phyloP scores from a whole-genome alignment of 2,329 filamentous ascomycete species.

The Nemania diffusa region DNA sequence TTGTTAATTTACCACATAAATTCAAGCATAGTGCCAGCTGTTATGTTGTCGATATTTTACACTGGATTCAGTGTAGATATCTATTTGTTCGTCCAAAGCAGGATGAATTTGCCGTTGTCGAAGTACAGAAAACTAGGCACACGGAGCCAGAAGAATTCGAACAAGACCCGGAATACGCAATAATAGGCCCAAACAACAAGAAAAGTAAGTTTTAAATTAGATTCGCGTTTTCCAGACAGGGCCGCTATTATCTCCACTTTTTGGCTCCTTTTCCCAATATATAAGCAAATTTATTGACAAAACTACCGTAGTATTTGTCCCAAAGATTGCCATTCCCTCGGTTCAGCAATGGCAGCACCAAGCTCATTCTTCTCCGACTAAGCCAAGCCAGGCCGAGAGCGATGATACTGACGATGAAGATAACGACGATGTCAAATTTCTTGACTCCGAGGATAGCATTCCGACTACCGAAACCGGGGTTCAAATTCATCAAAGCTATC shows the following conservation, averaged over 20 bases:
- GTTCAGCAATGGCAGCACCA: neutral
- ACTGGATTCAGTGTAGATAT: slow-evolving; percentile 93
- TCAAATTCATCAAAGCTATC: slow-evolving; percentile 28
- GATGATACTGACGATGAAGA: slow-evolving; percentile 59
- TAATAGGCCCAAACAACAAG: slow-evolving; percentile 27
- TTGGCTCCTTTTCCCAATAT: neutral
- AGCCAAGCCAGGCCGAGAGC: slow-evolving; percentile 23
- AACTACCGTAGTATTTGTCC: slow-evolving; percentile 40
- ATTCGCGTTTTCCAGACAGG: neutral
- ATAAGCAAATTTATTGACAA: neutral
- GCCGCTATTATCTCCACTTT: neutral
- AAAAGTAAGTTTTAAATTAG: neutral
- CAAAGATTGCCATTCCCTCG: slow-evolving; percentile 49
- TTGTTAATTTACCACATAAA: slow-evolving; percentile 76
- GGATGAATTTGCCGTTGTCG: too few species aligned
- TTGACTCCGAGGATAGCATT: slow-evolving; percentile 48
- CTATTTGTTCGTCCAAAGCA: slow-evolving; percentile 65
- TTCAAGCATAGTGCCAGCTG: slow-evolving; percentile 68
- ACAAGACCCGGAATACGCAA: slow-evolving; percentile 38
- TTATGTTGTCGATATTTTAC: slow-evolving; percentile 77
- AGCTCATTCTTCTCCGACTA: neutral
- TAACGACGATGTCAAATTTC: slow-evolving; percentile 51
- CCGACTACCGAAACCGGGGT: slow-evolving; percentile 20
- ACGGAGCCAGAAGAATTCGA: slow-evolving; percentile 34
- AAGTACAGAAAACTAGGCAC: neutral